These are phyloP conservation scores for Helenozyma rhizophorensis DNA, from an alignment of 805 yeast species.

Conservation along the genomic window DNA sequence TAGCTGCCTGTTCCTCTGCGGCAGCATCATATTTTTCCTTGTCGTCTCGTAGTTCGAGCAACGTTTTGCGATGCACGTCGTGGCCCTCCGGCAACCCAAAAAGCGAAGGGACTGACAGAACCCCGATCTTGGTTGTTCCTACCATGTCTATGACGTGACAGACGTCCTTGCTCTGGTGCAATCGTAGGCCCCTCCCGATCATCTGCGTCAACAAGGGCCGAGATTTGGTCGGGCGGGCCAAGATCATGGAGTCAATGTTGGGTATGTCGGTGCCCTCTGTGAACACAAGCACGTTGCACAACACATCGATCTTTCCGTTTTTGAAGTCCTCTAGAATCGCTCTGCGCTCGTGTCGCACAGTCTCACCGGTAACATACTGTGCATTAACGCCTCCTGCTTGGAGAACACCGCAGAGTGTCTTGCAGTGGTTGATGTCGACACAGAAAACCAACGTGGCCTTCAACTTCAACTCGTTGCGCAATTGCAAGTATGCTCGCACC, in stretches of 20 bases:
- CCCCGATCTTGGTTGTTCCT: slow-evolving; percentile 52
- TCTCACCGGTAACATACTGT: slow-evolving; percentile 64
- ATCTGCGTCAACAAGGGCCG: slow-evolving; percentile 70
- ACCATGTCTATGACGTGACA: slow-evolving; percentile 80
- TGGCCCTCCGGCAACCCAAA: slow-evolving; percentile 26
- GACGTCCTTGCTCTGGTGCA: slow-evolving; percentile 52
- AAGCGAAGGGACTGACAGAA: slow-evolving; percentile 53
- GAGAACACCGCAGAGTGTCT: slow-evolving; percentile 48
- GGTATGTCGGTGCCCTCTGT: slow-evolving; percentile 97
- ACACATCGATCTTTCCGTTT: slow-evolving; percentile 59
- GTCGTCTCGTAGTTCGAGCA: slow-evolving; percentile 10
- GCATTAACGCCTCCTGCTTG: slow-evolving; percentile 61
- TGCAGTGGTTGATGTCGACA: slow-evolving; percentile 67
- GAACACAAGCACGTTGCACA: slow-evolving; percentile 84
- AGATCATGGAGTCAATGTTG: slow-evolving; percentile 70
- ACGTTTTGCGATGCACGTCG: slow-evolving; percentile 21
- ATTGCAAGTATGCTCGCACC: slow-evolving; percentile 44
- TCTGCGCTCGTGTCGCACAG: slow-evolving; percentile 49
- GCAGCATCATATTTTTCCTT: slow-evolving; percentile 3
- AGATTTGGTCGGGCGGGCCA: slow-evolving; percentile 81
- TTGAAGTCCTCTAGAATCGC: slow-evolving; percentile 54
- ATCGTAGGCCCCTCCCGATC: slow-evolving; percentile 85
- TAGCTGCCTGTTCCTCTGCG: slow-evolving; percentile 6
- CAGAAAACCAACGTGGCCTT: slow-evolving; percentile 75
- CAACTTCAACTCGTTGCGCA: slow-evolving; percentile 32